phyloP scores from a whole-genome alignment of 176 grass and related monocot genomes.

The Musa schizocarpa region DNA sequence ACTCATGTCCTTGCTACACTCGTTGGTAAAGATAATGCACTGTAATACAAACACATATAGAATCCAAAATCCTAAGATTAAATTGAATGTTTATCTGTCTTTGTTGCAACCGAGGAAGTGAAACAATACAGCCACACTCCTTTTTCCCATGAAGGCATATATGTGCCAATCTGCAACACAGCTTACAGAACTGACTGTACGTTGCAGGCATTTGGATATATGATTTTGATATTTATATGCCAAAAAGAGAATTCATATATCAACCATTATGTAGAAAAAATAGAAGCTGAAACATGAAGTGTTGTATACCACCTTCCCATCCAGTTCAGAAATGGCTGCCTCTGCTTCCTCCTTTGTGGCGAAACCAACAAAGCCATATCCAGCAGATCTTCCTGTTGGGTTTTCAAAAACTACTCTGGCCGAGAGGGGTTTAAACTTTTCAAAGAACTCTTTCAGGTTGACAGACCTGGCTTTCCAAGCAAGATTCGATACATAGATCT shows the following conservation, averaged over 20 bases:
- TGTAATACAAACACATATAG: no score
- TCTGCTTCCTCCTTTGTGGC: constrained; percentile 67
- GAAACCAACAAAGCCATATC: constrained; percentile 89
- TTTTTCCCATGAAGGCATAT: no score
- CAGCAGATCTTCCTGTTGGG: constrained; percentile 43
- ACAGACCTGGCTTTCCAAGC: constrained; percentile 69
- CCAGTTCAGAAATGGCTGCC: constrained; percentile 58
- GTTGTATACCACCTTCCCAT: constrained; percentile 58
- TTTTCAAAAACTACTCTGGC: constrained; percentile 55
- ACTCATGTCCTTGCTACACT: not conserved
- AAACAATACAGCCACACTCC: no score
- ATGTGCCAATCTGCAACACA: not conserved
- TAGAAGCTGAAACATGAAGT: constrained; percentile 11
- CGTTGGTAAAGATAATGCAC: not conserved
- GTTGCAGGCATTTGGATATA: no score
- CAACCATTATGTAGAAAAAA: not conserved
- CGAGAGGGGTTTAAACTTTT: constrained; percentile 48
- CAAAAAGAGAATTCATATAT: not conserved
- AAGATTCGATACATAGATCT: constrained; percentile 90
- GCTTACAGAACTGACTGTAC: not conserved
- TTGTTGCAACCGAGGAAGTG: no score
- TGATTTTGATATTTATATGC: no score
- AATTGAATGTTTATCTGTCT: no score
- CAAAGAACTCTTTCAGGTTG: constrained; percentile 60
- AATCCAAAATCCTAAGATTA: no score